Evolutionary conservation across 179 eudicot species (phyloP).

Genomic region (Beta macrorhiza): DNA sequence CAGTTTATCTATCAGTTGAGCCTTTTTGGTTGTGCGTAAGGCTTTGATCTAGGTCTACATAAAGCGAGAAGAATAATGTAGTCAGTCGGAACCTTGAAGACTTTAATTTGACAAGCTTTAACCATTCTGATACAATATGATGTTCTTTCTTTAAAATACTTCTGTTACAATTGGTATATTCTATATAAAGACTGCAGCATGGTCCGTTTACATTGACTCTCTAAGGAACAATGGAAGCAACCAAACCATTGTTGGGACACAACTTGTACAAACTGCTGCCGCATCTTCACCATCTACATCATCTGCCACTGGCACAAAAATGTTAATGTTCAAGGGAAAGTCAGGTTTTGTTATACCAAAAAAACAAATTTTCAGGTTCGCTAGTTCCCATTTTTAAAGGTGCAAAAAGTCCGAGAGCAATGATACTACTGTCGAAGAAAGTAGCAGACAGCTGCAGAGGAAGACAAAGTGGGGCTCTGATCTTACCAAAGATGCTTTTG

Average conservation of each 20-base stretch:
- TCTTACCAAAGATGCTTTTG: constrained; percentile 69
- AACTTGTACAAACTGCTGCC: constrained; percentile 31
- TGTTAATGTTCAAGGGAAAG: constrained; percentile 70
- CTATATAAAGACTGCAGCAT: not conserved
- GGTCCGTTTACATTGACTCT: not conserved
- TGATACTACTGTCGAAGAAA: constrained; percentile 54
- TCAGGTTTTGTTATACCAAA: constrained; percentile 90
- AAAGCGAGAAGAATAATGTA: too few species aligned
- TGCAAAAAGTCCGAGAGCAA: constrained; percentile 52
- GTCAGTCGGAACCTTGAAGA: too few species aligned
- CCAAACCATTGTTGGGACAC: constrained; percentile 29
- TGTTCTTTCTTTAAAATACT: not conserved
- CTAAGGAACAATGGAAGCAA: constrained; percentile 18
- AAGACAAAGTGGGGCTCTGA: constrained; percentile 97
- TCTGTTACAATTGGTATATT: not conserved
- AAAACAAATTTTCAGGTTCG: constrained; percentile 90
- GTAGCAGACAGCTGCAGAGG: constrained; percentile 56
- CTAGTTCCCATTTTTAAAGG: constrained; percentile 71
- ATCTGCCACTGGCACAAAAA: constrained; percentile 48
- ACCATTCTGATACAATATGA: not conserved
- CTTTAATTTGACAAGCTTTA: not conserved
- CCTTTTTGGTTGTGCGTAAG: not conserved
- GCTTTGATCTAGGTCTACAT: not conserved
- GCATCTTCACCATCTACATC: constrained; percentile 43
- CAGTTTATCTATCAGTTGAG: not conserved